Evolutionary conservation across 2,329 filamentous ascomycete species (phyloP).

Genomic region (Juglanconis oblonga): DNA sequence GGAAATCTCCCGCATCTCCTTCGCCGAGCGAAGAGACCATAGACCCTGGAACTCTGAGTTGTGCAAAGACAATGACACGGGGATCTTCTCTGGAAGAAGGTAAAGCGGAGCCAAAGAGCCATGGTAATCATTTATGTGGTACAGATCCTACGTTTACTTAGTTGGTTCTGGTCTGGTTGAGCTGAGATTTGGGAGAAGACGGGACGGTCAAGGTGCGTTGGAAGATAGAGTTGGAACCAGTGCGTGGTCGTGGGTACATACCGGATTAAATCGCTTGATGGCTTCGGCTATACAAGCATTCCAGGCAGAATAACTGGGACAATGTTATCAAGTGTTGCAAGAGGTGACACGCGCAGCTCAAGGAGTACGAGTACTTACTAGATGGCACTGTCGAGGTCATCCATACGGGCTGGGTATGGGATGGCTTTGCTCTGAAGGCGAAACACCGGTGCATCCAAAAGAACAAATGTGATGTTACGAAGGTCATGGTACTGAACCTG

Average conservation of each 20-base stretch:
- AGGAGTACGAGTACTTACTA: slow-evolving; percentile 43
- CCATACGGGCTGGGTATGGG: slow-evolving; percentile 65
- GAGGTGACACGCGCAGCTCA: too few relatives aligned
- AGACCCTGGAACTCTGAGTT: slow-evolving; percentile 67
- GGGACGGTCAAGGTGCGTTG: background rate
- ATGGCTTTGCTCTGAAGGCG: slow-evolving; percentile 58
- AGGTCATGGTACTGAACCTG: slow-evolving; percentile 61
- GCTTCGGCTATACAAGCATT: slow-evolving; percentile 63
- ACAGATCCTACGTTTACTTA: slow-evolving; percentile 27
- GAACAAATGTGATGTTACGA: slow-evolving; percentile 66
- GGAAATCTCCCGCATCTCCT: slow-evolving; percentile 60
- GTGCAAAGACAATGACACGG: slow-evolving; percentile 60
- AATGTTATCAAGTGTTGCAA: too few relatives aligned
- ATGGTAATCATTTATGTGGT: slow-evolving; percentile 38
- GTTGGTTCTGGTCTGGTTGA: slow-evolving; percentile 8
- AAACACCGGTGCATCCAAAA: slow-evolving; percentile 66
- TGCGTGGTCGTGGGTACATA: background rate
- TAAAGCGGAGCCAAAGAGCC: slow-evolving; percentile 55
- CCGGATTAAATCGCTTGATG: slow-evolving; percentile 47
- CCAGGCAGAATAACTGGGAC: slow-evolving; percentile 36
- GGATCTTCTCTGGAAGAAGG: slow-evolving; percentile 59
- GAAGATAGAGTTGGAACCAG: too few relatives aligned
- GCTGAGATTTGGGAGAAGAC: background rate
- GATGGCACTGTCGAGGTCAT: slow-evolving; percentile 61
- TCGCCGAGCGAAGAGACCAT: slow-evolving; percentile 61